Percentiles rank a stretch among this genome's conserved stretches.
phyloP scores from a whole-genome alignment of 2,329 filamentous ascomycete genomes.

The Hypoxylon sp. region DNA sequence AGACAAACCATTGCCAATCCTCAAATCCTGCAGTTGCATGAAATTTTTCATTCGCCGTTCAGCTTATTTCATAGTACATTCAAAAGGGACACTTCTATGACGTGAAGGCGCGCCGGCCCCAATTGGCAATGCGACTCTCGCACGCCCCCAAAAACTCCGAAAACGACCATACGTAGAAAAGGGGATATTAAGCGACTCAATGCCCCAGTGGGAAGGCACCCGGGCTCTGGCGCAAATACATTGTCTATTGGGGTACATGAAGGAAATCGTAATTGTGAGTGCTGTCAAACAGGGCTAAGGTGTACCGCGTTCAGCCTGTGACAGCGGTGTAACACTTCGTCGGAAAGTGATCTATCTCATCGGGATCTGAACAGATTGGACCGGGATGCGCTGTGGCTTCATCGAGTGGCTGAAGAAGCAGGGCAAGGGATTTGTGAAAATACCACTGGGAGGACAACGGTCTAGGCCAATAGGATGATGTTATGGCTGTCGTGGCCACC shows the following conservation, averaged over 20 bases:
- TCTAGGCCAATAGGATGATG: slow-evolving; percentile 38
- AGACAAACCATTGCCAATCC: slow-evolving; percentile 40
- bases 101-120: slow-evolving; percentile 32
- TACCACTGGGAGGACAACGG: slow-evolving; percentile 32
- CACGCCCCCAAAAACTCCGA: slow-evolving; percentile 43
- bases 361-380: slow-evolving; percentile 46
- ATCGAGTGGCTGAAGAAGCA: slow-evolving; percentile 38
- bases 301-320: slow-evolving; percentile 42
- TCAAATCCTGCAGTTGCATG: slow-evolving; percentile 20
- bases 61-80: slow-evolving; percentile 31
- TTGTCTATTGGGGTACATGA: slow-evolving; percentile 39
- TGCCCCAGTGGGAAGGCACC: slow-evolving; percentile 23
- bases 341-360: slow-evolving; percentile 50
- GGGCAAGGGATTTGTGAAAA: slow-evolving; percentile 20
- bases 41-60: slow-evolving; percentile 34
- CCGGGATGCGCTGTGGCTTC: slow-evolving; percentile 43
- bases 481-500: slow-evolving; percentile 36
- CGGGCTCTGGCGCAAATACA: slow-evolving; percentile 28
- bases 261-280: slow-evolving; percentile 41
- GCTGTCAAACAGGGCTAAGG: slow-evolving; percentile 34
- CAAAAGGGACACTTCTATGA: slow-evolving; percentile 27
- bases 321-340: slow-evolving; percentile 43
- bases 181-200: slow-evolving; percentile 34
- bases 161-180: slow-evolving; percentile 38
- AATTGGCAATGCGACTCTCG: slow-evolving; percentile 41